Evolutionary conservation across 2,329 filamentous ascomycete species (phyloP).

Genomic region (Lasiodiplodia citricola): DNA sequence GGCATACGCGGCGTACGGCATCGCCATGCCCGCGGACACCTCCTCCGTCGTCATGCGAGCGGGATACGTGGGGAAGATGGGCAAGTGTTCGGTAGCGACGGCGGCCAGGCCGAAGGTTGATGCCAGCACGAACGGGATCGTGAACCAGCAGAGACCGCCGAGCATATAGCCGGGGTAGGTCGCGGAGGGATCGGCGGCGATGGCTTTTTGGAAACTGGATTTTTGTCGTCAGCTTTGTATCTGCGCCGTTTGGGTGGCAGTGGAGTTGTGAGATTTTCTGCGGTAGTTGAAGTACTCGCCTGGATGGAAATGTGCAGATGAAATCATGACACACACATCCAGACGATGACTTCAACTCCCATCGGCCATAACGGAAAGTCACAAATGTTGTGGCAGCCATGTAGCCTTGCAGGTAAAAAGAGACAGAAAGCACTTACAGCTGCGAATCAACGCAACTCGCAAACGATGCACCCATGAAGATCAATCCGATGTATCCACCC

Average conservation of each 20-base stretch:
- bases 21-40: conserved; percentile 38
- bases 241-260: neutral
- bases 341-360: neutral
- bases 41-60: conserved; percentile 35
- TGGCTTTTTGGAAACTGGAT: conserved; percentile 17
- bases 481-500: conserved; percentile 35
- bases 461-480: conserved; percentile 24
- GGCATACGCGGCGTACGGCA: conserved; percentile 38
- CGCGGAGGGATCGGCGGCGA: conserved; percentile 21
- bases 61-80: conserved; percentile 52
- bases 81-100: conserved; percentile 50
- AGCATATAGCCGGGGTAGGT: conserved; percentile 37
- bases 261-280: neutral
- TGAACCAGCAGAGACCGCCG: conserved; percentile 55
- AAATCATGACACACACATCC: neutral
- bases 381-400: too few species aligned
- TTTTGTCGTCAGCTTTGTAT: neutral
- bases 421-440: neutral
- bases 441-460: conserved; percentile 18
- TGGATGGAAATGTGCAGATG: too few species aligned
- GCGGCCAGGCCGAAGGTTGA: conserved; percentile 54
- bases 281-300: too few species aligned
- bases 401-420: too few species aligned
- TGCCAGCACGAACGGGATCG: conserved; percentile 54
- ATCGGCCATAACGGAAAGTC: neutral